A percentile compares a stretch with the other conserved stretches of the same genome.
Conservation (phyloP, 768 basidiomycete species). For the Trametes gibbosa region DNA sequence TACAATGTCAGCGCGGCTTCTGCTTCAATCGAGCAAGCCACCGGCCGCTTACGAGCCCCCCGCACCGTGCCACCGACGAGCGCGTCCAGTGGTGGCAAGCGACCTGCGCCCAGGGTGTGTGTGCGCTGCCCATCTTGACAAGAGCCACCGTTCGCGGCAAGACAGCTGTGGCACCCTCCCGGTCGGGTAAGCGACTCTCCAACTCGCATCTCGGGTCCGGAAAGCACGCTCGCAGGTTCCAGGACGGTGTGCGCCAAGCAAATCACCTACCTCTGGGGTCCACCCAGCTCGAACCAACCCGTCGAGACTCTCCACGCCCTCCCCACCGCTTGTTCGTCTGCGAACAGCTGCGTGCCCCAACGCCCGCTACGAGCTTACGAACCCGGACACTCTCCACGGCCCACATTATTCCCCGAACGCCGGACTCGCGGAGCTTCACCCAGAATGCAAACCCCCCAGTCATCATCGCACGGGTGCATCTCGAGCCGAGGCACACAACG, state of each 20-base stretch:
- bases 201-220: slow-evolving; percentile 1
- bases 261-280: background rate
- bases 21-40: background rate
- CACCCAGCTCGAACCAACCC: background rate
- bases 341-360: slow-evolving; percentile 1
- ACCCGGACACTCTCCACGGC: background rate
- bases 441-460: too few species aligned
- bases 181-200: background rate
- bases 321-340: background rate
- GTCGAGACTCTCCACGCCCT: too few species aligned
- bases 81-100: background rate
- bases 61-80: background rate
- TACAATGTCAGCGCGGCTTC: background rate
- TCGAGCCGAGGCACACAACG: too few species aligned
- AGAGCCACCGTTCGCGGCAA: background rate
- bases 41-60: background rate
- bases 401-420: too few species aligned
- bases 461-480: too few species aligned
- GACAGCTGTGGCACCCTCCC: background rate
- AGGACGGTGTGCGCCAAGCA: background rate
- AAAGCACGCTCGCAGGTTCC: slow-evolving; percentile 2
- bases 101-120: background rate
- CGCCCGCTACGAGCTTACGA: background rate
- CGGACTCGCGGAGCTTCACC: too few species aligned
- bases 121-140: background rate